Base-by-base conservation (phyloP, 768 basidiomycete genomes). In the Hirschioporus abietinus region DNA sequence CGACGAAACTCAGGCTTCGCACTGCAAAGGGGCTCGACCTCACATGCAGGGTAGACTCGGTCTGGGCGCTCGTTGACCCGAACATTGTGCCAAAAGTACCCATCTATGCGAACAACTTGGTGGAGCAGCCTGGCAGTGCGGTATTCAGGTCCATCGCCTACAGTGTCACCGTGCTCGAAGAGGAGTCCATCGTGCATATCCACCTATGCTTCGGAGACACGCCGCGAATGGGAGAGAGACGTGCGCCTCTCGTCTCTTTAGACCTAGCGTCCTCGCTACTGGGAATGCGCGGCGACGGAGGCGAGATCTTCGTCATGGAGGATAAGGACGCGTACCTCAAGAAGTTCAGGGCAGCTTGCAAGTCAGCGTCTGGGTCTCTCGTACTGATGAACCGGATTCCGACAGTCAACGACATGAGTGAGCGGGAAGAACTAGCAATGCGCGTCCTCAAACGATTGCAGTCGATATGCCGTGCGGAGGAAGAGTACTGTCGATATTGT, bases 291-390 rank as follows among this genome's bases (percentile, higher is more conserved):
- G 71, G 71, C 3, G 64, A 65, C 23, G 70, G 70, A 0, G 65
- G 65, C 3, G 72, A 72, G 65, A 64, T 68, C 25, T 72, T 71
- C 65, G 69, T 70, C 36, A 70, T 71, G 8, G 72, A 72, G 63
- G 65, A 68, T 24, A 58, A 66, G 20, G 65, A 70, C 26, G 70
- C 71, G 65, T 70, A 72, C 62, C 34, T 65, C 24, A 66, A 68
- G 57, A 70, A 71, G 17, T 66, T 52, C 71, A 15, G 42, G 63
- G 8, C 64, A 63, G 34, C 67, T 65, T 35, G 72, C 69, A 35
- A 23, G 63, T 10, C 60, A 58, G 42, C 67, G 64, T 26, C 52
- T 65, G 24, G 65, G 60, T 57, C 42, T 34, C 1, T 61, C 67
- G 5, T 70, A 69, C 1, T 68, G 10, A 68, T 67, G 57, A 25